A percentile compares a stretch with the other conserved stretches of the same genome.
Conservation (phyloP, 148 eudicot species). For the Persicaria tinctoria region DNA sequence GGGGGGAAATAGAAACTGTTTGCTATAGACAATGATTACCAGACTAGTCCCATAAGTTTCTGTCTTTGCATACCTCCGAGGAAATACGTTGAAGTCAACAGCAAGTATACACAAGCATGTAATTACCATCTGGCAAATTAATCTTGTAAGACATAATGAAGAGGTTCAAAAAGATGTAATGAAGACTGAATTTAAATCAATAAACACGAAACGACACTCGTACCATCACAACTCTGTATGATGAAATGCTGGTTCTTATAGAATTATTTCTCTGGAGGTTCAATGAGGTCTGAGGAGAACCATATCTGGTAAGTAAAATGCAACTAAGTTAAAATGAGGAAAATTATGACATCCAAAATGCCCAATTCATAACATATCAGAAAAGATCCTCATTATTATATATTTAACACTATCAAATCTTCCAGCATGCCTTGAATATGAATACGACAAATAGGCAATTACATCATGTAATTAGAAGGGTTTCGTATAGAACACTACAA, state of each 20-base stretch:
- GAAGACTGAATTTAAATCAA: background rate
- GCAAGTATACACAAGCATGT: conserved; percentile 86
- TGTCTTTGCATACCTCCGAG: conserved; percentile 87
- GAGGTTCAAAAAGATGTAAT: conserved; percentile 12
- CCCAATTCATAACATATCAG: background rate
- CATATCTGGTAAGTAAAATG: conserved; percentile 32
- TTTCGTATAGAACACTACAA: background rate
- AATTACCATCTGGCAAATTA: conserved; percentile 61
- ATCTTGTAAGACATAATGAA: conserved; percentile 32
- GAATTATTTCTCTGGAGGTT: conserved; percentile 20
- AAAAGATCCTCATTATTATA: background rate
- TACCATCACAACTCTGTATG: conserved; percentile 75
- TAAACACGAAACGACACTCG: background rate
- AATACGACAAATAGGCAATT: background rate
- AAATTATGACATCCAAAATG: too few species aligned
- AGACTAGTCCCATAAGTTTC: conserved; percentile 90
- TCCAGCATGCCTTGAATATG: conserved; percentile 1
- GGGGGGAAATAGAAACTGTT: background rate
- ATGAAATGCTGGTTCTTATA: conserved; percentile 48
- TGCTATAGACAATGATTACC: conserved; percentile 41
- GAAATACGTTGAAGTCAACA: conserved; percentile 90
- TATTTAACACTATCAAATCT: background rate
- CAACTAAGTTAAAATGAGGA: background rate
- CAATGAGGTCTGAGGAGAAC: conserved; percentile 26
- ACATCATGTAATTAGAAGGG: background rate